A percentile compares a stretch with the other conserved stretches of the same genome.
Evolutionary conservation across 2,329 filamentous ascomycete genomes (phyloP).

Genomic region (Epichloe baconii): DNA sequence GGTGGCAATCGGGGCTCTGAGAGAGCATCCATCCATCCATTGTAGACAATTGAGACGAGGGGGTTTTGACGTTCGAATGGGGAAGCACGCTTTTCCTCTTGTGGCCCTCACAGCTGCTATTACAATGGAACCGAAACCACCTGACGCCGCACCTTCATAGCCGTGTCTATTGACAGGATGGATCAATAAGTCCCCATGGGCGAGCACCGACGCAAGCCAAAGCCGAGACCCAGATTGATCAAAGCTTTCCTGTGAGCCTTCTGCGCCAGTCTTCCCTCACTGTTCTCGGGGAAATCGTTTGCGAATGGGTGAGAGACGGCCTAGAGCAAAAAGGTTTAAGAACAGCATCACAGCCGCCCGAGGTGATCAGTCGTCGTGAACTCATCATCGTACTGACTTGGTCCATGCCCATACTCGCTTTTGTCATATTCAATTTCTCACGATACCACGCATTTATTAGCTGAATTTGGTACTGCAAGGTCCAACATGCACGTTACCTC

Average conservation of each 20-base stretch:
- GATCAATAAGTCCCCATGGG: background rate
- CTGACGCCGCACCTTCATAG: background rate
- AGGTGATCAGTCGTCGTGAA: rapidly evolving
- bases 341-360: background rate
- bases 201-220: background rate
- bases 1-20: no score
- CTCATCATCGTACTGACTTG: background rate
- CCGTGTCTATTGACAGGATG: background rate
- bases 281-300: background rate
- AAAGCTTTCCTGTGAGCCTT: background rate
- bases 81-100: background rate
- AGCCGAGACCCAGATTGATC: background rate
- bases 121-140: background rate
- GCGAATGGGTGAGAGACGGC: background rate
- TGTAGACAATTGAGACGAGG: no score
- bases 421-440: background rate
- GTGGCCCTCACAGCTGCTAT: background rate
- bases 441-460: background rate
- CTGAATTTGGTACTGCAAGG: background rate
- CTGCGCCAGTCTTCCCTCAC: background rate
- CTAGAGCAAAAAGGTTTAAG: background rate
- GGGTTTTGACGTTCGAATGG: background rate
- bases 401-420: background rate
- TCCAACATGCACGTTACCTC: slow-evolving; percentile 6
- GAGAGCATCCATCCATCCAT: no score